Base-by-base conservation (phyloP, 1,284 basidiomycete genomes). In the Apiotrichum siamense region DNA sequence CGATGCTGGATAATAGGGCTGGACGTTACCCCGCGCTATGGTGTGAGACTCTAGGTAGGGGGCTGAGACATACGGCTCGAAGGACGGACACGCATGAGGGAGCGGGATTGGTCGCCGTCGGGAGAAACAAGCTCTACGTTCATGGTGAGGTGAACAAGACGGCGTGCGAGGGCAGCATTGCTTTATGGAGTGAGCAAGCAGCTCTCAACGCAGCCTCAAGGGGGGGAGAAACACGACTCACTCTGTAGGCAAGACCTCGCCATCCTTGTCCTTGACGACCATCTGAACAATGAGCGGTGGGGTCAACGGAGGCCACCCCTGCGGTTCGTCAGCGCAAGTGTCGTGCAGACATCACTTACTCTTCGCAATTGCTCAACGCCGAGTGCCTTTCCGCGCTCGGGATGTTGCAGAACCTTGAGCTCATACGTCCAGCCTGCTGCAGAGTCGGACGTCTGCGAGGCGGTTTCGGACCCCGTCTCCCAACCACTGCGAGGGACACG, bases 261-360 rank as follows among this genome's bases (percentile, higher is more conserved):
- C 55, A 9, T 54, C 52, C 18, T 52, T 39, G 41, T 57, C 52
- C 29, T 32, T 48, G 6, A 57, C 55, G 15, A 49, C 27, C n/a
- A 57, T 40, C 31, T 57, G 55, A 2, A 57, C 47, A 24, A 57
- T 57, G 12, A 57, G 44, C 0, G 55, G 55, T 2, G 55, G 55
- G 0, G 55, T 57, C 25, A 57, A 29, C 6, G 55, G 46, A 7
- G 55, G 55, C 55, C 55, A 57, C n/a, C 55, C 55, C 55, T 57
- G 20, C 4, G 17, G 3, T 25, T 42, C 36, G 29, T 26, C 5
- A 21, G 33, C 33, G 13, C 7, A n/a, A n/a, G 33, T 7, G 33
- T 35, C 12, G 12, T 35, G 33, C 5, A 24, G 13, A 4, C 1
- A 26, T 11, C 6, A 52, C 54, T 40, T n/a, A 57, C 55, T 36